Evolutionary conservation across 2,329 filamentous ascomycete genomes (phyloP).

Genomic region (Clonostachys sp.): DNA sequence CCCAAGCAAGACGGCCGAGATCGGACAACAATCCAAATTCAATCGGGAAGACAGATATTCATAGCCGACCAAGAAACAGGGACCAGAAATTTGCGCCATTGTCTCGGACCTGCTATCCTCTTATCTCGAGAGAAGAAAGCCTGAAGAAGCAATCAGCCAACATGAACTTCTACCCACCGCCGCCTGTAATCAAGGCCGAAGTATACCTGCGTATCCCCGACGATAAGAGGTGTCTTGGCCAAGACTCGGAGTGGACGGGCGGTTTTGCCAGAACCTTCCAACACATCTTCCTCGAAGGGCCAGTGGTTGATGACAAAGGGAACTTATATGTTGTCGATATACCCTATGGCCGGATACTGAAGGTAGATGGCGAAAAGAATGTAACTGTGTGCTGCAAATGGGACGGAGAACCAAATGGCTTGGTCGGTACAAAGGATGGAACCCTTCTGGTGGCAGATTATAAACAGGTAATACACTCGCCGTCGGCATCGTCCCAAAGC

Average conservation of each 20-base stretch:
- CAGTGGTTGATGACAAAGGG: conserved; percentile 19
- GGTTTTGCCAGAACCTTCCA: conserved; percentile 23
- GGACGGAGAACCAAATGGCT: conserved; percentile 34
- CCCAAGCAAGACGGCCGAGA: too few species aligned
- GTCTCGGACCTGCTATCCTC: too few species aligned
- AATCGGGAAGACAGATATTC: too few species aligned
- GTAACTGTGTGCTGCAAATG: conserved; percentile 22
- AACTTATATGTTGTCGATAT: conserved; percentile 31
- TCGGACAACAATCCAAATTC: too few species aligned
- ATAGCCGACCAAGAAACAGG: too few species aligned
- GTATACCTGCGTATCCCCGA: conserved; percentile 27
- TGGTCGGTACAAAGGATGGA: conserved; percentile 24
- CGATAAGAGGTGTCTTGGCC: conserved; percentile 19
- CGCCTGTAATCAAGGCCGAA: conserved; percentile 23
- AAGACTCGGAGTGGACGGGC: conserved; percentile 30
- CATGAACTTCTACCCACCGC: conserved; percentile 28
- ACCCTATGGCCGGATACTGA: conserved; percentile 30
- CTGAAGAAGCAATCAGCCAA: background rate
- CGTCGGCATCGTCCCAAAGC: background rate
- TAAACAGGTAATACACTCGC: conserved; percentile 23
- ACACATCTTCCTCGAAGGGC: conserved; percentile 33
- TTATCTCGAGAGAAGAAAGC: too few species aligned
- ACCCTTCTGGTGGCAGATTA: conserved; percentile 31
- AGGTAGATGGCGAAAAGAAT: conserved; percentile 18
- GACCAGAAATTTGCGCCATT: too few species aligned